Evolutionary conservation across 2,329 filamentous ascomycete genomes (phyloP).

Genomic region (Fusarium sp.): DNA sequence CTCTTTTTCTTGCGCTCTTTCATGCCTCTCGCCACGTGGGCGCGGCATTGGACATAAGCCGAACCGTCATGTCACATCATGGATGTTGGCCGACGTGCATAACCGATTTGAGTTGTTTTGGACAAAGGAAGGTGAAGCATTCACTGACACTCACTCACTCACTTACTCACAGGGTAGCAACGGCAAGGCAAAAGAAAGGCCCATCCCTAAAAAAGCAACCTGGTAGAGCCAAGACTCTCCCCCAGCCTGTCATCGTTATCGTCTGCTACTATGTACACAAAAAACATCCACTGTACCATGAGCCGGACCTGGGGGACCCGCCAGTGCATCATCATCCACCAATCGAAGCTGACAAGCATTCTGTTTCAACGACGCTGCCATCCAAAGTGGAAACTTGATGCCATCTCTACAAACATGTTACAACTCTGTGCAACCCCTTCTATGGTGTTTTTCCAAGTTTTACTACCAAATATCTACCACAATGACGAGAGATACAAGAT

Average conservation of each 20-base stretch:
- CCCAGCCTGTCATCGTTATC: neutral
- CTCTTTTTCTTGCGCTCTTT: conserved; percentile 5
- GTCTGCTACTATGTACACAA: neutral
- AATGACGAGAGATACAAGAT: neutral
- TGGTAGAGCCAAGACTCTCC: neutral
- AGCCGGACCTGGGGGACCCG: neutral
- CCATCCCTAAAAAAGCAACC: neutral
- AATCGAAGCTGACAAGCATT: neutral
- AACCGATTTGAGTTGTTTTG: neutral
- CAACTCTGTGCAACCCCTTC: neutral
- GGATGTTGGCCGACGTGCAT: conserved; percentile 4
- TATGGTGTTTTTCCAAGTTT: neutral
- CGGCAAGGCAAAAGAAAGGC: neutral
- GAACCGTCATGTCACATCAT: conserved; percentile 7
- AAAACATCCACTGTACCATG: neutral
- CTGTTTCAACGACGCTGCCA: neutral
- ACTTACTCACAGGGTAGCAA: neutral
- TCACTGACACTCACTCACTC: neutral
- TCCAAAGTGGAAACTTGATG: neutral
- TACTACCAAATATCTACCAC: neutral
- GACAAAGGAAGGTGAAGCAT: neutral
- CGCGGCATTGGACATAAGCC: conserved; percentile 34
- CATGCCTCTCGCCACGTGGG: conserved; percentile 36
- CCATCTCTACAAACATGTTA: neutral
- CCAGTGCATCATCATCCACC: neutral